Evolutionary conservation across 352 stramenopile genomes (phyloP).

Genomic region (Phytophthora tubulina): DNA sequence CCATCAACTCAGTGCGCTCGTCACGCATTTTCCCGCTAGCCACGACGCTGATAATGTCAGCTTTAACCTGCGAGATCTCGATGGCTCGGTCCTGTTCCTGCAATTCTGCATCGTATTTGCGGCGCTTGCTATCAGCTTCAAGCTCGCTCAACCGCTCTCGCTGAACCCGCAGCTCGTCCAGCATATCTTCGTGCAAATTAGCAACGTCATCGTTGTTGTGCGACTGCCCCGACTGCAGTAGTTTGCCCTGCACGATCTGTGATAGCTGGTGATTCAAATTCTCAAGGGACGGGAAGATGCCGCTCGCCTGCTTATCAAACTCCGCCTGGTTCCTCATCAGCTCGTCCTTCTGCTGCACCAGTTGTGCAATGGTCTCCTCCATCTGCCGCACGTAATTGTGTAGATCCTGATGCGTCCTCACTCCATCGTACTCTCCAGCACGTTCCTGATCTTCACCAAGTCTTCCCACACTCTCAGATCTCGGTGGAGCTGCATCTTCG

Average conservation of each 20-base stretch:
- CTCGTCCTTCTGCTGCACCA: slow-evolving; percentile 84
- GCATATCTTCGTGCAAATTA: slow-evolving; percentile 72
- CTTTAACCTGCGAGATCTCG: slow-evolving; percentile 83
- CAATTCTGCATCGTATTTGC: slow-evolving; percentile 82
- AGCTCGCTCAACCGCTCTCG: slow-evolving; percentile 81
- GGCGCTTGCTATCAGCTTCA: slow-evolving; percentile 70
- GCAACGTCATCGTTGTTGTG: slow-evolving; percentile 73
- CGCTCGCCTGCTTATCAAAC: slow-evolving; percentile 87
- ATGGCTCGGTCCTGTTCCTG: slow-evolving; percentile 77
- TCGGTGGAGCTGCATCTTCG: slow-evolving; percentile 28
- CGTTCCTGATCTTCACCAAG: slow-evolving; percentile 31
- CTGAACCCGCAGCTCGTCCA: slow-evolving; percentile 78
- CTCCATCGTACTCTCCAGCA: slow-evolving; percentile 29
- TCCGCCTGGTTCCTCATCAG: slow-evolving; percentile 77
- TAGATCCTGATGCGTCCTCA: slow-evolving; percentile 58
- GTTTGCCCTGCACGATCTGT: slow-evolving; percentile 78
- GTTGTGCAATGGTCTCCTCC: slow-evolving; percentile 80
- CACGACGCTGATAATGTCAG: slow-evolving; percentile 73
- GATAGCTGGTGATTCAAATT: slow-evolving; percentile 83
- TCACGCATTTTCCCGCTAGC: slow-evolving; percentile 75
- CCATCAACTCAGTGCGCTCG: slow-evolving; percentile 67
- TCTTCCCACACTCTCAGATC: slow-evolving; percentile 18
- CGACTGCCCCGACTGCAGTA: slow-evolving; percentile 50
- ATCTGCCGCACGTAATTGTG: slow-evolving; percentile 83
- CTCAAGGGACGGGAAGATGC: slow-evolving; percentile 84